These are phyloP conservation scores for Torulaspora maleeae DNA, from an alignment of 805 yeast genomes.

Conservation along the genomic window DNA sequence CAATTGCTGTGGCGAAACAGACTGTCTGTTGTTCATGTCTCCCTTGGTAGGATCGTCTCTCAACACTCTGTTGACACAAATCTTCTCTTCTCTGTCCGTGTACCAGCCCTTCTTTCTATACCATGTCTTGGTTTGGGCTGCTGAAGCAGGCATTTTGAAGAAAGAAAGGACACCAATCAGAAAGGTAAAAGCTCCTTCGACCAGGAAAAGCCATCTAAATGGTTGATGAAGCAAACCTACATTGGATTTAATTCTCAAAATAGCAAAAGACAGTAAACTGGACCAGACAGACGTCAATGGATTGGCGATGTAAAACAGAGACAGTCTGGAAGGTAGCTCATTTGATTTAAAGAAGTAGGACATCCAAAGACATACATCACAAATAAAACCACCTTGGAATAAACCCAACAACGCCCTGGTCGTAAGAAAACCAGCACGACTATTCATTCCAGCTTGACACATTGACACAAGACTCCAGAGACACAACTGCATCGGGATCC, in stretches of 20 bases:
- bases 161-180: conserved; percentile 46
- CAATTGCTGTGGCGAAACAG: conserved; percentile 41
- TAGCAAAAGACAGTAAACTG: conserved; percentile 50
- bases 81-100: conserved; percentile 51
- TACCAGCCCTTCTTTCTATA: conserved; percentile 50
- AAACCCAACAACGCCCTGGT: conserved; percentile 51
- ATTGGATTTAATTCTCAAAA: conserved; percentile 48
- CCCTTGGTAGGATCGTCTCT: conserved; percentile 65
- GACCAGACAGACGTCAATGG: conserved; percentile 45
- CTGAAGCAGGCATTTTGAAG: conserved; percentile 53
- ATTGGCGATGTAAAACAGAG: conserved; percentile 56
- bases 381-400: conserved; percentile 67
- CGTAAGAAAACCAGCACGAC: conserved; percentile 41
- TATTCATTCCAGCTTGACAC: conserved; percentile 44
- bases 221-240: conserved; percentile 39
- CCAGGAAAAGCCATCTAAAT: conserved; percentile 62
- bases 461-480: conserved; percentile 55
- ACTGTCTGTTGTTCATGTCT: conserved; percentile 63
- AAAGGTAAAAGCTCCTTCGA: conserved; percentile 59
- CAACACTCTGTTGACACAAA: conserved; percentile 53
- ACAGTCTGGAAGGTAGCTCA: conserved; percentile 56
- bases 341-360: conserved; percentile 58
- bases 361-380: conserved; percentile 58
- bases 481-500: conserved; percentile 56
- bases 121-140: conserved; percentile 49